Base-by-base conservation (phyloP, 345 rosid species). In the Citrus australasica region DNA sequence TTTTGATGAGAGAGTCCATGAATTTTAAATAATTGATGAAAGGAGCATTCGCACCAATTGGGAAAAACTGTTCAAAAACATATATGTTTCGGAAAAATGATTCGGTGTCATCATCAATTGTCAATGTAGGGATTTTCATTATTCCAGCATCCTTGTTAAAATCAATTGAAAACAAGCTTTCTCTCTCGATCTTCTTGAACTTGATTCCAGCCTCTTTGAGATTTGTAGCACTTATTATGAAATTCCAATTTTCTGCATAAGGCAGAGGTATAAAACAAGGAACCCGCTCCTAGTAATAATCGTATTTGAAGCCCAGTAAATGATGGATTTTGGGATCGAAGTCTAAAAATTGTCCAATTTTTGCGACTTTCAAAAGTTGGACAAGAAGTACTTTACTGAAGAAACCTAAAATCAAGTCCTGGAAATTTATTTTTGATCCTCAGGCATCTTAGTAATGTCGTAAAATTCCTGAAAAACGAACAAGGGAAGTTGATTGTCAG, bases 201-300 rank as follows among this genome's bases (percentile, higher is more conserved):
- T 27, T 62, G 53, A 82, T 67, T 76, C 85, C 85, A 5, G 76
- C 66, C 30, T 71, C 80, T 30, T 27, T 5, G 9, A 83, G 82
- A 67, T 66, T 63, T 42, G 58, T 48, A 7, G 82, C 80, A 9
- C 71, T 30, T 4, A 69, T 46, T 5, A 79, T 82, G 69, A 6
- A 19, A 5, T 24, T 9, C 35, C 33, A 0, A 5, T 14, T 5
- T 4, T 62, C 7, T 1, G 9, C 30, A 7, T 2, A 6, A 32
- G 2, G 0, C 63, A 4, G 51, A 33, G 13, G 4, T 19, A 3
- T 10, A 9, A n/a, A 7, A 37, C 10, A 17, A 6, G 14, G 6
- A 16, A 51, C 5, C 27, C 27, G 27, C 27, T 25, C 27, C 27
- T 1, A 25, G 27, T 25, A 25, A 63, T 63, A 33, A 63, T 63